These are phyloP conservation scores for Gynandropsis gynandra DNA, from an alignment of 345 rosid genomes.

Conservation along the genomic window DNA sequence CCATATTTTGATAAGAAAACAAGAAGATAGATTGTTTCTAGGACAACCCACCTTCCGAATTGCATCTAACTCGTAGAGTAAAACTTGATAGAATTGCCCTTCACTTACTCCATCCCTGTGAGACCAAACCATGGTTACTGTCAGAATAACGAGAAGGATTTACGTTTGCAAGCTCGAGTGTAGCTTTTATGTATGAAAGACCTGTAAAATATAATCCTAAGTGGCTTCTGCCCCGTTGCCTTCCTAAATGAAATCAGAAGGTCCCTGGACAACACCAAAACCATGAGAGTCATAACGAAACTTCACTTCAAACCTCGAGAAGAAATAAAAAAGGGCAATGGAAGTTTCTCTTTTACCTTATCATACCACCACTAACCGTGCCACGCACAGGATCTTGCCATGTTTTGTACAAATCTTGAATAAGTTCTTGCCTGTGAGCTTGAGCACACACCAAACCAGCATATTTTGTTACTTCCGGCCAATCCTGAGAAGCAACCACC, in stretches of 20 bases:
- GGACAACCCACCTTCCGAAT: slow-evolving; percentile 71
- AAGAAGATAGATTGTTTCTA: not conserved
- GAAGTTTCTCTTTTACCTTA: slow-evolving; percentile 66
- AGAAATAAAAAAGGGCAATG: too few species aligned
- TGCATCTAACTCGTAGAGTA: slow-evolving; percentile 79
- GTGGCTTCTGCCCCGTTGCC: slow-evolving; percentile 98
- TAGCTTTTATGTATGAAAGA: too few species aligned
- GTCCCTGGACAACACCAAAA: slow-evolving; percentile 49
- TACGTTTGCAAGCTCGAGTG: too few species aligned
- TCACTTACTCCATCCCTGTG: slow-evolving; percentile 97
- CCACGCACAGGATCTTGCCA: slow-evolving; percentile 99
- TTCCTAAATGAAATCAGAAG: slow-evolving; percentile 88
- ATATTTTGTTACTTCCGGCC: slow-evolving; percentile 99
- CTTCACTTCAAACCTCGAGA: too few species aligned
- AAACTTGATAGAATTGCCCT: slow-evolving; percentile 90
- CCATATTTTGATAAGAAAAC: too few species aligned
- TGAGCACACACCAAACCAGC: slow-evolving; percentile 99
- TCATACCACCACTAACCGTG: slow-evolving; percentile 94
- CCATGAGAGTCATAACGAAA: too few species aligned
- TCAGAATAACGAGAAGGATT: not conserved
- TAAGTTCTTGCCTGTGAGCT: slow-evolving; percentile 98
- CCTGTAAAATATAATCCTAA: slow-evolving; percentile 98
- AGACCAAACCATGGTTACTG: not conserved
- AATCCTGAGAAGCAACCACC: slow-evolving; percentile 99
- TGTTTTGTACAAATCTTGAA: slow-evolving; percentile 94